These are phyloP conservation scores for Paramecium octaurelia DNA, from an alignment of 73 alveolate genomes.

Conservation along the genomic window DNA sequence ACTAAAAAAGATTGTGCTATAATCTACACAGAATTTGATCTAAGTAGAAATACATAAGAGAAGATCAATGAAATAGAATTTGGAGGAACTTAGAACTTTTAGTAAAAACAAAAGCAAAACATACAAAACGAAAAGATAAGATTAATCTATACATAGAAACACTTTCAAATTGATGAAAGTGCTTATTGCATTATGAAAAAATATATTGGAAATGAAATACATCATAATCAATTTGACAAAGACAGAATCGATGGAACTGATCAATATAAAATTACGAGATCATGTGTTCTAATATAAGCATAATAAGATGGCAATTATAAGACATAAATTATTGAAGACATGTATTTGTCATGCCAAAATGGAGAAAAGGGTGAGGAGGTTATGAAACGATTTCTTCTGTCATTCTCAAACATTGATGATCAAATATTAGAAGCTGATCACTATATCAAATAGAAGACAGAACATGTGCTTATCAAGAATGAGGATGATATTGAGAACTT, in stretches of 20 bases:
- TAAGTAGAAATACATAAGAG: not conserved
- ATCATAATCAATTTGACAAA: conserved; percentile 25
- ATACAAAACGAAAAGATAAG: not conserved
- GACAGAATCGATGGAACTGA: not conserved
- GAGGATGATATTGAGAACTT: not conserved
- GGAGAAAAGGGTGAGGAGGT: not conserved
- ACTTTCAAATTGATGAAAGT: not conserved
- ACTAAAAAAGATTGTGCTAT: conserved; percentile 27
- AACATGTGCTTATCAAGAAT: not conserved
- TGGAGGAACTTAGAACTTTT: not conserved
- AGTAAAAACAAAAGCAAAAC: not conserved
- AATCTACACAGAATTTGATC: conserved; percentile 14
- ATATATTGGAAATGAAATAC: conserved; percentile 2
- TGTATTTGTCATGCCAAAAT: not conserved
- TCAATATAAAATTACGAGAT: not conserved
- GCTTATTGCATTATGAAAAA: not conserved
- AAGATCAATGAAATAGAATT: not conserved
- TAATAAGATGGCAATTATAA: not conserved
- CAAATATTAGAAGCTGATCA: not conserved
- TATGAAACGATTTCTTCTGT: not conserved
- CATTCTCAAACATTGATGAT: not conserved
- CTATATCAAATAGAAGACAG: not conserved
- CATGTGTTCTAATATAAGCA: not conserved
- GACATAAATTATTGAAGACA: conserved; percentile 17
- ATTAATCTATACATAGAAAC: conserved; percentile 15